Percentiles rank a stretch among this genome's conserved stretches.
Evolutionary conservation across 106 monocot species (phyloP).

Genomic region (Iris macrosiphon): DNA sequence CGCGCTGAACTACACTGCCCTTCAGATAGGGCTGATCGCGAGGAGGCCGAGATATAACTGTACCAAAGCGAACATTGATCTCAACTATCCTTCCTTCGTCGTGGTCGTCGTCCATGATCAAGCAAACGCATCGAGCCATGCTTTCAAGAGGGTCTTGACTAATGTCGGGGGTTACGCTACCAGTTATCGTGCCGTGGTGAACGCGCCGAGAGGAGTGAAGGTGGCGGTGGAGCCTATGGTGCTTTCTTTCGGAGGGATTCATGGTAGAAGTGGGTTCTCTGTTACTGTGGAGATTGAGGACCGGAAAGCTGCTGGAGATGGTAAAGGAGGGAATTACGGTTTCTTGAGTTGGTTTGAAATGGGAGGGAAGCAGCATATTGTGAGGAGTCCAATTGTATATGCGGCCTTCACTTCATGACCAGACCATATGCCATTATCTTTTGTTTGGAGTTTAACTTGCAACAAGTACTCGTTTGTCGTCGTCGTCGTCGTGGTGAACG

Average conservation of each 20-base stretch:
- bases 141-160: conserved; percentile 22
- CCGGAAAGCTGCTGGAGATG: neutral
- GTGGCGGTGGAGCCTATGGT: conserved; percentile 17
- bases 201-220: conserved; percentile 19
- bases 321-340: conserved; percentile 14
- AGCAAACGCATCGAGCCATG: conserved; percentile 4
- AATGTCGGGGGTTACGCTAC: conserved; percentile 14
- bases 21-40: conserved; percentile 17
- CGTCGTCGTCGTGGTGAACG: too few species aligned
- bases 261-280: conserved; percentile 4
- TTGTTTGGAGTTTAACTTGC: too few species aligned
- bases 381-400: conserved; percentile 26
- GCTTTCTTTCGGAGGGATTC: conserved; percentile 10
- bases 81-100: conserved; percentile 38
- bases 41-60: neutral
- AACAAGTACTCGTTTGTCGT: too few species aligned
- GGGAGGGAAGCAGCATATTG: conserved; percentile 28
- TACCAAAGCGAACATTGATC: conserved; percentile 13
- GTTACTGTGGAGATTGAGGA: neutral
- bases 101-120: conserved; percentile 15
- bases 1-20: conserved; percentile 23
- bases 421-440: too few species aligned
- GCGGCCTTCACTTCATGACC: too few species aligned
- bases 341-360: conserved; percentile 24
- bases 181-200: conserved; percentile 10